Percentiles rank a stretch among this genome's conserved stretches.
Conservation (phyloP, 257 asterid genomes). For the Eustoma russellianum region DNA sequence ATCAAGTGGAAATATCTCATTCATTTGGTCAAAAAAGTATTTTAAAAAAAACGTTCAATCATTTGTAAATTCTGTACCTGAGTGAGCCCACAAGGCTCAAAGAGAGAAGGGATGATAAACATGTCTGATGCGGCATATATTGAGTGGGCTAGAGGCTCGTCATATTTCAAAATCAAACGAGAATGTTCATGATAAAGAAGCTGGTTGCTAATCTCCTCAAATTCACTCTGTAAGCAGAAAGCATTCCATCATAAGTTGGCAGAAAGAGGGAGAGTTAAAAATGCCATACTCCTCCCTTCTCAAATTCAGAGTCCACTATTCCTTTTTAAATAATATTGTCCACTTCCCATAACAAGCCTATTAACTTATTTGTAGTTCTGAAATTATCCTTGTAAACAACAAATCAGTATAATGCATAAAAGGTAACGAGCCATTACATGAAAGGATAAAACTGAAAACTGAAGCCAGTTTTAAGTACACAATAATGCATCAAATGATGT, state of each 20-base stretch:
- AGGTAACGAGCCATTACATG: no score
- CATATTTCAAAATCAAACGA: constrained; percentile 74
- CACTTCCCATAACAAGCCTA: no score
- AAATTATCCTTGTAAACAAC: no score
- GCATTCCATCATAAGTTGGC: constrained; percentile 3
- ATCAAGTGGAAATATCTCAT: background rate
- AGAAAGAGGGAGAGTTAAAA: no score
- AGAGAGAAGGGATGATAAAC: constrained; percentile 88
- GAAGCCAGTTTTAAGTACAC: no score
- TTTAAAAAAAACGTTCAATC: background rate
- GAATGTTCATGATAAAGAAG: constrained; percentile 61
- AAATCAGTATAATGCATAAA: no score
- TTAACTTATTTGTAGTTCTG: no score
- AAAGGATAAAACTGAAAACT: no score
- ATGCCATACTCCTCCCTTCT: no score
- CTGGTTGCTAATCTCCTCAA: constrained; percentile 63
- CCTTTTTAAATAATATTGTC: no score
- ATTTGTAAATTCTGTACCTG: constrained; percentile 45
- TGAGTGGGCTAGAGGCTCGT: constrained; percentile 74
- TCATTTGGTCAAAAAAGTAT: background rate
- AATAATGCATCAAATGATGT: no score
- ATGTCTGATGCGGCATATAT: constrained; percentile 93
- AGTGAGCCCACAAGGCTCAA: constrained; percentile 98
- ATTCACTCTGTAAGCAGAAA: constrained; percentile 61
- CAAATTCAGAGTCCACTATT: no score